Evolutionary conservation across 225 moss, liverwort and hornwort genomes (phyloP), one percentile per base, ranked within the genome.

Genomic region (Pseudisothecium myosuroides): DNA sequence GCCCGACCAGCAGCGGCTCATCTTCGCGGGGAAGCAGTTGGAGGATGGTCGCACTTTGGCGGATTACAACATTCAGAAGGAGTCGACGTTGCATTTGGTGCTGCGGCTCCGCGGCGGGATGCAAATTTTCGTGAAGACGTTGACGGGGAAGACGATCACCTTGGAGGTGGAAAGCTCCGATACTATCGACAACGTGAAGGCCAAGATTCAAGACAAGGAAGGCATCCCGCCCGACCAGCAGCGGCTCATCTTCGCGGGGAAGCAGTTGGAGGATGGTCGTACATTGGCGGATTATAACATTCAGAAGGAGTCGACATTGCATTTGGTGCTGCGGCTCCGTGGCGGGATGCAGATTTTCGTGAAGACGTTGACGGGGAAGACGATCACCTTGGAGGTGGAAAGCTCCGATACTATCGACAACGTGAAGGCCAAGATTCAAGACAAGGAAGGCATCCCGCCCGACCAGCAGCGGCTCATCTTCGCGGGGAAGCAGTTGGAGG

Each of bases 61-160:
- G 60, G 91, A 91, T 87, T 91, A 91, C 28, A 91, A 91, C 18
- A 91, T 91, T 3, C 91, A 92, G 61, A 92, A 92, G 69, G 92
- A 92, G 50, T 92, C 92, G 37, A 92, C 92, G 20, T 87, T 92
- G 88, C 92, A 92, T 37, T 85, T 92, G 82, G 92, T 92, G 24
- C 8, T 92, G 80, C 90, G 92, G 13, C 77, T 92, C 34, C 54
- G 92, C 55, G 92, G 92, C 7, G 92, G 92, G 5, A 91, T 91
- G 91, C 91, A 91, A 73, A 91, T 91, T 23, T 91, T 91, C 47
- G 91, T 91, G 83, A 91, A 91, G 29, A 91, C 91, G 39, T 74
- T 90, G 88, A 92, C 92, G 32, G 92, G 92, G n/a, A 92, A 92
- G 90, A 92, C 88, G 3, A 92, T 92, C 15, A 92, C 92, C 21